Evolutionary conservation across 495 filamentous ascomycete genomes (phyloP).

Genomic region (Penicillium nucicola): DNA sequence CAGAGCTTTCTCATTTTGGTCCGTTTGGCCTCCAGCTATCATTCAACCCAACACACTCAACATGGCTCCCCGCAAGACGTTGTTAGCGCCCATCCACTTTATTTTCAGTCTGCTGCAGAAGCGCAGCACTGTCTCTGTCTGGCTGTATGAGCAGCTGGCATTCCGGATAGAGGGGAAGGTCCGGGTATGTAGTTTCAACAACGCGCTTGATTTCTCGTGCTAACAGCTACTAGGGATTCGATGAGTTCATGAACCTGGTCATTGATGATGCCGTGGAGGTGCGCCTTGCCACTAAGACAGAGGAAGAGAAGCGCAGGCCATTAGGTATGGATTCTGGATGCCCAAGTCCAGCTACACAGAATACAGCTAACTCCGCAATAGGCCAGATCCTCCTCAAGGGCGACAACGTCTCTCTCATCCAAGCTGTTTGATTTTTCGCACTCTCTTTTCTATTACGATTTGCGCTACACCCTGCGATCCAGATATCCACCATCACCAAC

Average conservation of each 20-base stretch:
- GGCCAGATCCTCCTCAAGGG: conserved; percentile 97
- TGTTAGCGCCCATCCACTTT: conserved; percentile 96
- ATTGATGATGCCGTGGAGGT: conserved; percentile 95
- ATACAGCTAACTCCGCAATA: conserved; percentile 37
- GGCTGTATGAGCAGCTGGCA: conserved; percentile 92
- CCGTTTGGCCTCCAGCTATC: neutral
- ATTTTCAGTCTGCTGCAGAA: conserved; percentile 96
- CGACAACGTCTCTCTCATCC: conserved; percentile 95
- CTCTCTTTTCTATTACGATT: conserved; percentile 19
- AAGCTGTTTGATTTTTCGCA: conserved; percentile 52
- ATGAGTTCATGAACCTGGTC: conserved; percentile 99
- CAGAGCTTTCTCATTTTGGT: conserved; percentile 16
- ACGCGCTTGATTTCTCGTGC: neutral
- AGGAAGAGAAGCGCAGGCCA: conserved; percentile 72
- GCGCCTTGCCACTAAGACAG: conserved; percentile 75
- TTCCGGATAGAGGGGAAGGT: conserved; percentile 96
- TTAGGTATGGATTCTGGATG: conserved; percentile 59
- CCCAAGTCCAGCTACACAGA: neutral
- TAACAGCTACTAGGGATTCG: conserved; percentile 65
- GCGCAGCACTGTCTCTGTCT: conserved; percentile 83
- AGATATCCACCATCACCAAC: conserved; percentile 53
- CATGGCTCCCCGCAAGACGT: conserved; percentile 87
- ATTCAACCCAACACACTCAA: conserved; percentile 21
- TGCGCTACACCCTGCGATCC: conserved; percentile 28
- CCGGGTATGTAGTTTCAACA: conserved; percentile 51